Conservation (phyloP, 768 basidiomycete species). For the Kwoniella mangroviensis region DNA sequence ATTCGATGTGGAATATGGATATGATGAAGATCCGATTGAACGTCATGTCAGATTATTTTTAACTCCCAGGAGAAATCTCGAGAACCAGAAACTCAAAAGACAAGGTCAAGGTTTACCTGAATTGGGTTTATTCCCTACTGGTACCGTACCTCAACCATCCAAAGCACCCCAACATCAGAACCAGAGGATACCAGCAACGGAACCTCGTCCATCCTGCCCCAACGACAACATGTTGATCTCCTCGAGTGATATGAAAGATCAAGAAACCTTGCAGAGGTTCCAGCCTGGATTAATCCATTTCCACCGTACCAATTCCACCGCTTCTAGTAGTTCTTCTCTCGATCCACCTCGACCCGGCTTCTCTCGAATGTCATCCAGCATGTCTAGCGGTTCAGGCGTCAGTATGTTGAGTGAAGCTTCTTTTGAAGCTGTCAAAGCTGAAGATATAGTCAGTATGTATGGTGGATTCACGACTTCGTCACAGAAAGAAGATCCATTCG, state of each 20-base stretch:
- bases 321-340: slow-evolving; percentile 11
- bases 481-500: slow-evolving; percentile 22
- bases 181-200: slow-evolving; percentile 6
- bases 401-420: slow-evolving; percentile 32
- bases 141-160: background rate
- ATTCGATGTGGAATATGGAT: slow-evolving; percentile 32
- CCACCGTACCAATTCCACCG: slow-evolving; percentile 25
- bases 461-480: slow-evolving; percentile 19
- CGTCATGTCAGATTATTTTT: slow-evolving; percentile 33
- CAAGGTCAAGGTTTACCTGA: slow-evolving; percentile 13
- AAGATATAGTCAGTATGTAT: slow-evolving; percentile 36
- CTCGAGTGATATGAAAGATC: background rate
- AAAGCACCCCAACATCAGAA: background rate
- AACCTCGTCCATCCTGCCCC: slow-evolving; percentile 5
- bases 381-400: slow-evolving; percentile 23
- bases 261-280: slow-evolving; percentile 23
- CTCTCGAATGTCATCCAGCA: slow-evolving; percentile 12
- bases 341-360: slow-evolving; percentile 11
- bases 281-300: slow-evolving; percentile 43
- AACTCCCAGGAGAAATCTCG: slow-evolving; percentile 21
- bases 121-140: slow-evolving; percentile 9
- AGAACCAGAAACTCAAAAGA: background rate
- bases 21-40: slow-evolving; percentile 44
- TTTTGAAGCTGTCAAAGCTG: slow-evolving; percentile 35
- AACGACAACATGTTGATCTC: slow-evolving; percentile 13